A percentile compares a stretch with the other conserved stretches of the same genome.
Evolutionary conservation across 805 yeast genomes (phyloP).

Genomic region (Starmerella apis): DNA sequence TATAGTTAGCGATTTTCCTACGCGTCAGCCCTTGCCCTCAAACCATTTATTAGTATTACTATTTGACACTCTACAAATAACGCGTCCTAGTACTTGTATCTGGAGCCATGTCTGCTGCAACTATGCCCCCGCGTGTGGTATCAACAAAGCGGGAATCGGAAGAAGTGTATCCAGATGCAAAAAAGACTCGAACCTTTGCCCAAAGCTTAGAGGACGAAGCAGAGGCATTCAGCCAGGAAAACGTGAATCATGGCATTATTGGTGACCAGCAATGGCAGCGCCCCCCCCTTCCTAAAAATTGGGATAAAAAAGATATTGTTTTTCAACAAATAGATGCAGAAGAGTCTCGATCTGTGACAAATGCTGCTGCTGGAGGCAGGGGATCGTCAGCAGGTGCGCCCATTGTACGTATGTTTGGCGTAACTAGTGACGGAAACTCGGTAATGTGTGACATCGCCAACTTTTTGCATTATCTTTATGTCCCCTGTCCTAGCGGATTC

Average conservation of each 20-base stretch:
- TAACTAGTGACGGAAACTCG: conserved; percentile 76
- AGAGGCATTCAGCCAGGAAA: conserved; percentile 8
- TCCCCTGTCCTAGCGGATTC: conserved; percentile 79
- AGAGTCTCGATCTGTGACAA: conserved; percentile 37
- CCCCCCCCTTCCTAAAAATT: conserved; percentile 36
- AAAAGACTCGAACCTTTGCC: conserved; percentile 10
- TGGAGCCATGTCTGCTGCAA: conserved; percentile 5
- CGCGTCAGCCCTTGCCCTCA: conserved; percentile 7
- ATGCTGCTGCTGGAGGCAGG: background rate
- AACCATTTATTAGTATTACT: background rate
- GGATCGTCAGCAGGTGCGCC: conserved; percentile 18
- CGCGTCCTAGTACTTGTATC: background rate
- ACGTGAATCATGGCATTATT: conserved; percentile 10
- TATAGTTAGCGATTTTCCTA: too few relatives aligned
- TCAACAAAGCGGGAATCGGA: conserved; percentile 1
- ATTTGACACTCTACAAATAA: background rate
- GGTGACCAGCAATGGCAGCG: conserved; percentile 46
- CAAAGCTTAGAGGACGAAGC: conserved; percentile 18
- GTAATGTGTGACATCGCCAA: conserved; percentile 84
- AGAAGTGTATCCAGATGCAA: background rate
- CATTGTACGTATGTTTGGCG: conserved; percentile 77
- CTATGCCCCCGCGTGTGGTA: background rate
- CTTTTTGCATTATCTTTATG: conserved; percentile 80
- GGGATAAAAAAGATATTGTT: conserved; percentile 36
- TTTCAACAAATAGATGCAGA: conserved; percentile 89